Evolutionary conservation across 352 stramenopile species (phyloP).

Genomic region (Phytophthora hibernalis): DNA sequence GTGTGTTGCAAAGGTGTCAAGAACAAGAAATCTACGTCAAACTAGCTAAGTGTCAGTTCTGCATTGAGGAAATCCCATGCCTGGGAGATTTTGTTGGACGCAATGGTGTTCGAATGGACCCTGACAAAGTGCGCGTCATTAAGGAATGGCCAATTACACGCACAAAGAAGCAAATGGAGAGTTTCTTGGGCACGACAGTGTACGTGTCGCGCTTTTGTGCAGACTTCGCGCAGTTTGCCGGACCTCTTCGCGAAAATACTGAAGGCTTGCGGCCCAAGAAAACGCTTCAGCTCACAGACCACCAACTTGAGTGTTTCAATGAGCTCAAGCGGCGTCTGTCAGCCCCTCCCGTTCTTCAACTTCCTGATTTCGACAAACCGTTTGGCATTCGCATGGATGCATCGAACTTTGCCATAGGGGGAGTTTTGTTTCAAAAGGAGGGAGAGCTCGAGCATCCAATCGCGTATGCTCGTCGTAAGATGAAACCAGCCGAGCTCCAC

Average conservation of each 20-base stretch:
- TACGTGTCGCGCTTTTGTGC: not conserved
- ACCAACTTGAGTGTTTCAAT: not conserved
- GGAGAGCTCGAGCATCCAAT: too few species aligned
- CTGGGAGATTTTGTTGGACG: not conserved
- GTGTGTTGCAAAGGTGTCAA: too few species aligned
- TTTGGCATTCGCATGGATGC: too few species aligned
- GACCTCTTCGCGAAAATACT: not conserved
- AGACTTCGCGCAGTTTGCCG: not conserved
- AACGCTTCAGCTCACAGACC: not conserved
- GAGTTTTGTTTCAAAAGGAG: too few species aligned
- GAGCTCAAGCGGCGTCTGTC: not conserved
- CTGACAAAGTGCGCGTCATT: not conserved
- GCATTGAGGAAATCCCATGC: not conserved
- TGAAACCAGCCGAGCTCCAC: too few species aligned
- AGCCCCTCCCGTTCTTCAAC: not conserved
- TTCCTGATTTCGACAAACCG: too few species aligned
- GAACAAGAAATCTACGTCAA: constrained; percentile 9
- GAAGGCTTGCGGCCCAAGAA: not conserved
- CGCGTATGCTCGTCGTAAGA: too few species aligned
- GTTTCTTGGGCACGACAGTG: too few species aligned
- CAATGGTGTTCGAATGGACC: constrained; percentile 3
- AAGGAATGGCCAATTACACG: not conserved
- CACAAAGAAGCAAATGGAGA: too few species aligned
- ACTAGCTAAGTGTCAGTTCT: constrained; percentile 2
- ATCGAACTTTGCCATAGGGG: too few species aligned